Base-by-base conservation (phyloP, 1,284 basidiomycete species). In the Neonothopanus nambi region DNA sequence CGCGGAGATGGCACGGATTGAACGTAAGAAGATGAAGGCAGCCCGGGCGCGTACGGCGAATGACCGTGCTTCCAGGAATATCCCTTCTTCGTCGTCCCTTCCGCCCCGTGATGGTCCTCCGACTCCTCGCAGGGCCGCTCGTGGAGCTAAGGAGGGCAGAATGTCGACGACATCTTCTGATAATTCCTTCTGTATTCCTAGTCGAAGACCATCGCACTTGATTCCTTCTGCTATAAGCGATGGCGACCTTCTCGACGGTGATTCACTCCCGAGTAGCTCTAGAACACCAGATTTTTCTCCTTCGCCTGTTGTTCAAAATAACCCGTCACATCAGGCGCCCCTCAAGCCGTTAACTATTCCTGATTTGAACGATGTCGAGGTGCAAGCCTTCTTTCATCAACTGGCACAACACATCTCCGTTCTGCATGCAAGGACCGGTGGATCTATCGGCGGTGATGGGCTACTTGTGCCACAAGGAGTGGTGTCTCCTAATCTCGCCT, bases 361-460 rank as follows among this genome's bases (percentile, higher is more conserved):
- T 0, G 77, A 82, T 50, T 68, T 84, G 24, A 77, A 83, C 57
- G 87, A 91, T 61, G 82, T 82, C 43, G 81, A 82, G 40, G 84
- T 93, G 66, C 87, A 91, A 56, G 70, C 80, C 38, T 93, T 93
- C 70, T 89, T 93, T 69, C 77, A 86, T 52, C 89, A 93, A 68
- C 85, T 95, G 47, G 87, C 87, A 6, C 84, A 91, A 39, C 89
- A 91, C 62, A 80, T 94, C 43, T 85, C 85, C 55, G 80, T 81
- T 43, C 84, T 93, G 73, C 83, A 86, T 61, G 69, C 73, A 35
- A 70, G 69, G 55, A 69, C 73, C 5, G 58, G 30, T 33, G 30
- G 30, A 33, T 33, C 30, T 33, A 33, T 33, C 30, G 30, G 30
- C 30, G 30, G 30, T 33, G 30, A 33, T 33, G 8, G 30, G 9